These are phyloP conservation scores for Fomitopsis betulina DNA, from an alignment of 1,284 basidiomycete genomes.

Conservation along the genomic window DNA sequence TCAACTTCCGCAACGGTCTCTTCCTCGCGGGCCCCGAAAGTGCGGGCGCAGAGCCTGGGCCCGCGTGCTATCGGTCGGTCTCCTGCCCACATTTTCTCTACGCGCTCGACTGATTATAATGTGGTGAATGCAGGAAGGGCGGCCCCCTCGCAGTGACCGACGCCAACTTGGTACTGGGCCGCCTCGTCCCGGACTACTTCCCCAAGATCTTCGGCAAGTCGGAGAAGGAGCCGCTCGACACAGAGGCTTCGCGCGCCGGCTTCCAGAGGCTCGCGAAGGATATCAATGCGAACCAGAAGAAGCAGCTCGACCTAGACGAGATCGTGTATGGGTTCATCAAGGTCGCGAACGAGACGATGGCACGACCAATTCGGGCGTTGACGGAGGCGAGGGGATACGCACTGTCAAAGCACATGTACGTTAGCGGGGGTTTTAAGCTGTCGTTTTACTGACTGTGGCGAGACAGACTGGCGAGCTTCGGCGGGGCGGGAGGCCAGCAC, in stretches of 20 bases:
- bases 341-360: slow-evolving; percentile 94
- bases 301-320: slow-evolving; percentile 74
- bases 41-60: slow-evolving; percentile 83
- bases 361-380: slow-evolving; percentile 85
- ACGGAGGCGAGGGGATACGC: slow-evolving; percentile 90
- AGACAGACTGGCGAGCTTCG: slow-evolving; percentile 78
- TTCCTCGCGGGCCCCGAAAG: slow-evolving; percentile 83
- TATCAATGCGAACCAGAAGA: slow-evolving; percentile 60
- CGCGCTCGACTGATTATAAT: not conserved
- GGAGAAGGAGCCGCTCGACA: slow-evolving; percentile 80
- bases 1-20: slow-evolving; percentile 78
- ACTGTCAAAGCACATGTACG: slow-evolving; percentile 77
- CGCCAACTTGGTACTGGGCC: slow-evolving; percentile 80
- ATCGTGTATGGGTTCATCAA: slow-evolving; percentile 92
- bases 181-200: slow-evolving; percentile 81
- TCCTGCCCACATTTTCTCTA: not conserved
- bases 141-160: slow-evolving; percentile 85
- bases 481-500: slow-evolving; percentile 90
- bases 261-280: slow-evolving; percentile 66
- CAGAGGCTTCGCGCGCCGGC: slow-evolving; percentile 54
- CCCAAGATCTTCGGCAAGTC: slow-evolving; percentile 86
- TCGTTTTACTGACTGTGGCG: not conserved
- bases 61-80: slow-evolving; percentile 70
- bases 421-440: not conserved
- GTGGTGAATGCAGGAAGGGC: slow-evolving; percentile 55